Evolutionary conservation across 495 filamentous ascomycete genomes (phyloP).

Genomic region (Penicillium bialowiezense): DNA sequence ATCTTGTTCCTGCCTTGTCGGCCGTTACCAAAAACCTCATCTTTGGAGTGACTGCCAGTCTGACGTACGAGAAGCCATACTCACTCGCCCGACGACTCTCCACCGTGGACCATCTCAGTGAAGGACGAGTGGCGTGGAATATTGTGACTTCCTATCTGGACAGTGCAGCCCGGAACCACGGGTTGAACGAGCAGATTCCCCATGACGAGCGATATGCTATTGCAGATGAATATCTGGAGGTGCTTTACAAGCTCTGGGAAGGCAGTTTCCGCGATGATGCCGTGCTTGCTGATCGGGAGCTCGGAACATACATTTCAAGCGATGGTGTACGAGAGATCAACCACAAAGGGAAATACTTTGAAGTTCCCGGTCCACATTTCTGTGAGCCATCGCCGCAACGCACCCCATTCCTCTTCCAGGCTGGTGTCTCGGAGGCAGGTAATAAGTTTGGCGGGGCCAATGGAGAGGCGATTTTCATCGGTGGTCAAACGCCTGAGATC

Average conservation of each 20-base stretch:
- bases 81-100: slow-evolving; percentile 55
- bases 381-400: slow-evolving; percentile 56
- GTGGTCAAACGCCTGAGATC: slow-evolving; percentile 44
- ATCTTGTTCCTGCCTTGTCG: slow-evolving; percentile 53
- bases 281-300: slow-evolving; percentile 45
- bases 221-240: slow-evolving; percentile 57
- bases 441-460: slow-evolving; percentile 55
- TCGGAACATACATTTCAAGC: slow-evolving; percentile 48
- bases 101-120: slow-evolving; percentile 58
- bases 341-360: slow-evolving; percentile 56
- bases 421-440: slow-evolving; percentile 52
- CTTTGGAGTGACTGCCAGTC: slow-evolving; percentile 50
- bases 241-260: slow-evolving; percentile 61
- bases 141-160: slow-evolving; percentile 61
- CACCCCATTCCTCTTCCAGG: slow-evolving; percentile 55
- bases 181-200: slow-evolving; percentile 43
- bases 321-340: slow-evolving; percentile 51
- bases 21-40: slow-evolving; percentile 53
- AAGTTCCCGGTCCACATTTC: slow-evolving; percentile 55
- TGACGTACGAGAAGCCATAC: slow-evolving; percentile 60
- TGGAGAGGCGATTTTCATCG: slow-evolving; percentile 56
- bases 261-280: slow-evolving; percentile 60
- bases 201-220: slow-evolving; percentile 60
- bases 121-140: slow-evolving; percentile 57
- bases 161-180: slow-evolving; percentile 54